These are phyloP conservation scores for Fraxinus anomala DNA, from an alignment of 257 asterid species.

Conservation along the genomic window DNA sequence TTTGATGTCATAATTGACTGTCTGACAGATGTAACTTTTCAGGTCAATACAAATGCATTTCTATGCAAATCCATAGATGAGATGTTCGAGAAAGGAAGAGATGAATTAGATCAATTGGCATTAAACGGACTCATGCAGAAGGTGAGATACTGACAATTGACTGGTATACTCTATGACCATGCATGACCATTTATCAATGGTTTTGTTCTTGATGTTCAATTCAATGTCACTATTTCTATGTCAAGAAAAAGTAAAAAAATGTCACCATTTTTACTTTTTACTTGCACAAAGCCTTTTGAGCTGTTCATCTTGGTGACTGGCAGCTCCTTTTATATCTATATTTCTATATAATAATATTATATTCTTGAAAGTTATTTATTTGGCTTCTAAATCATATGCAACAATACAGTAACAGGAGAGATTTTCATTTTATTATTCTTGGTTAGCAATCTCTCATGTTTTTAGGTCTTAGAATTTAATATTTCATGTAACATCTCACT, in stretches of 20 bases:
- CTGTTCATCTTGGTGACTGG: neutral
- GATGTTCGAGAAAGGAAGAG: slow-evolving; percentile 71
- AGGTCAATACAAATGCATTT: slow-evolving; percentile 83
- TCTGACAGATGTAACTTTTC: slow-evolving; percentile 35
- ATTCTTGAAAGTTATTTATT: neutral
- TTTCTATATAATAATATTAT: neutral
- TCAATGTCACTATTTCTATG: neutral
- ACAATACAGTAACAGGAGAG: neutral
- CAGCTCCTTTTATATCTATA: neutral
- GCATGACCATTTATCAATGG: slow-evolving; percentile 11
- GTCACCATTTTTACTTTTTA: neutral
- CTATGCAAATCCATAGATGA: slow-evolving; percentile 85
- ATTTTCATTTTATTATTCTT: too few relatives aligned
- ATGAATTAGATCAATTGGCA: slow-evolving; percentile 51
- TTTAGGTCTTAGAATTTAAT: neutral
- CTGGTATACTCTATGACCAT: slow-evolving; percentile 1
- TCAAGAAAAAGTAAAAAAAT: too few relatives aligned
- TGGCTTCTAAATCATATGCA: neutral
- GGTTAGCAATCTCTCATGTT: too few relatives aligned
- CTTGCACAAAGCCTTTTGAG: neutral
- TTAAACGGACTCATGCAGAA: slow-evolving; percentile 65
- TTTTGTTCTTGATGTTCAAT: slow-evolving; percentile 3
- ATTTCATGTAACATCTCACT: neutral
- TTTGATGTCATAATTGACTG: slow-evolving; percentile 18
- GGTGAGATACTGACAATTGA: slow-evolving; percentile 45